Base-by-base conservation (phyloP, 768 basidiomycete genomes). In the Suillus sp. region DNA sequence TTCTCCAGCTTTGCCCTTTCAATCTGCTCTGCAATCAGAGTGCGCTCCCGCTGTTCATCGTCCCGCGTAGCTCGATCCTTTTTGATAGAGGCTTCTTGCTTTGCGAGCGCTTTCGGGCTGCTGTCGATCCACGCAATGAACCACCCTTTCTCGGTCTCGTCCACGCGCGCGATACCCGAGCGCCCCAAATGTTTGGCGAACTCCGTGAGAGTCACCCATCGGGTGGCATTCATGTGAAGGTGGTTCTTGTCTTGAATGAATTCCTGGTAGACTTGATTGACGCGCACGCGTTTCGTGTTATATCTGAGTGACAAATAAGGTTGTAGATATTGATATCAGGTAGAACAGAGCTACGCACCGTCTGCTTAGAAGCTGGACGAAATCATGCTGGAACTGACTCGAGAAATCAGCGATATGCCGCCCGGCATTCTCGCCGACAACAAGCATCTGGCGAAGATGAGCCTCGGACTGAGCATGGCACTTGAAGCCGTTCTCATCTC, bases 401-500 rank as follows among this genome's bases (percentile, higher is more conserved):
- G 94, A 96, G 79, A 93, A 99, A 73, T 93, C 89, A 61, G 90
- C 82, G 67, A 99, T 99, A 74, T 99, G 93, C 69, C 83, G 86
- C 18, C 93, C 93, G 2, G 97, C 95, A 74, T 93, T 81, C 77
- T 99, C 95, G 43, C 96, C 97, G 57, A 98, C 94, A 51, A 96
- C 89, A 67, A 99, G 85, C 95, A 99, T 98, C 75, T 98, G 95
- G 3, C 97, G 87, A 40, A 99, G 80, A 78, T 99, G 97, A 1
- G 89, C 83, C 75, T 96, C 95, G 35, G 92, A 93, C 60, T 86
- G 84, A 18, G 88, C 85, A 74, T 98, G 95, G 75, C 94, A 96
- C 78, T 97, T 97, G 86, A 99, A 99, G 20, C 96, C 97, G 77
- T 99, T 99, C 80, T 99, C 97, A 77, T 99, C 93, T 74, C 96